Conservation (phyloP, 208 protist species). For the Acanthamoeba sp. region DNA sequence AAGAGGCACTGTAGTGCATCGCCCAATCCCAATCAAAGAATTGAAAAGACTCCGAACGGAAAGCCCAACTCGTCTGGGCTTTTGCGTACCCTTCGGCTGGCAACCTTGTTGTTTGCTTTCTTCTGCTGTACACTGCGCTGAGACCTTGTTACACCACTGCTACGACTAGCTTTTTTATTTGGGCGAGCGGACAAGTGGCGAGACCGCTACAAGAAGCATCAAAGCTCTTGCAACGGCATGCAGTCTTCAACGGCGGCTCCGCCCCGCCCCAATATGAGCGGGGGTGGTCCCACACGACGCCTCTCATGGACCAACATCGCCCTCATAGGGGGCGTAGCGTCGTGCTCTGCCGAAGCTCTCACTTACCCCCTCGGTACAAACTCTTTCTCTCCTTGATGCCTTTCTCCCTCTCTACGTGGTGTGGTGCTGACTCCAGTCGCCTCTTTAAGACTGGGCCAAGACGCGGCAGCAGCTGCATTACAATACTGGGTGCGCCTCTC, state of each 20-base stretch:
- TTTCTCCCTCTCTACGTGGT: background rate
- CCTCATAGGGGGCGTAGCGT: constrained; percentile 34
- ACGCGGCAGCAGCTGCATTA: constrained; percentile 11
- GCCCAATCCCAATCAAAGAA: no score
- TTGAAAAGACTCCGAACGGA: background rate
- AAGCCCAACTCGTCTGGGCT: background rate
- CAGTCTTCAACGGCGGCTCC: background rate
- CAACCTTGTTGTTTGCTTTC: no score
- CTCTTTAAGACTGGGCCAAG: background rate
- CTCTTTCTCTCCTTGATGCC: background rate
- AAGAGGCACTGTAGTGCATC: no score
- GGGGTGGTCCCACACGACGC: background rate
- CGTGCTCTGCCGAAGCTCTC: constrained; percentile 57
- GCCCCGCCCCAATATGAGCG: background rate
- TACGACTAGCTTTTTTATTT: no score
- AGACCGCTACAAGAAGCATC: no score
- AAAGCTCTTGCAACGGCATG: no score
- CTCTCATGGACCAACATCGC: constrained; percentile 15
- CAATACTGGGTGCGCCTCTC: background rate
- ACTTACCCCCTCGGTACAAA: constrained; percentile 43
- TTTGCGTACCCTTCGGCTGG: no score
- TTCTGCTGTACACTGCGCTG: no score
- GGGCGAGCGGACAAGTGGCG: no score
- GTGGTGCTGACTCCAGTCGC: background rate
- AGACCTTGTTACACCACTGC: no score